These are phyloP conservation scores for Kluyveromyces dobzhanskii DNA, from an alignment of 805 yeast species.

Conservation along the genomic window DNA sequence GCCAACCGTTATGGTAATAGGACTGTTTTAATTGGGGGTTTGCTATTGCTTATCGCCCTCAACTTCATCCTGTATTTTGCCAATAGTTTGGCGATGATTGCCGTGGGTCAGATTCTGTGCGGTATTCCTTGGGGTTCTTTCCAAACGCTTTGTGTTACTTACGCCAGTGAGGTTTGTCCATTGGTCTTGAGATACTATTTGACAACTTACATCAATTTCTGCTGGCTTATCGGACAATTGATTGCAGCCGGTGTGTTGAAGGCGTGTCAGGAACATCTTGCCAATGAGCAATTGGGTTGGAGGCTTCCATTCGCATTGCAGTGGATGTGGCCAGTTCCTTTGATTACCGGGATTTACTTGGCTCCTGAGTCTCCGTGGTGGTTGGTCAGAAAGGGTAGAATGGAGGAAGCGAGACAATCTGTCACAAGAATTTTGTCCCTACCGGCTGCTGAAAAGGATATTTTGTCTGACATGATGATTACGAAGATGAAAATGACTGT, in stretches of 20 bases:
- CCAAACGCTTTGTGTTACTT: constrained; percentile 42
- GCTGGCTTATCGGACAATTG: constrained; percentile 53
- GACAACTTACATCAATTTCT: constrained; percentile 41
- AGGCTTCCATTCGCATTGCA: constrained; percentile 50
- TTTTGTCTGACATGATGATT: constrained; percentile 34
- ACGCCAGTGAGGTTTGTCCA: constrained; percentile 54
- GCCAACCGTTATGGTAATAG: constrained; percentile 41
- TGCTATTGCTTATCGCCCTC: constrained; percentile 29
- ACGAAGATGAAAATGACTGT: constrained; percentile 39
- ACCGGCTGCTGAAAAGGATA: constrained; percentile 25
- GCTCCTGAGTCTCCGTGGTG: constrained; percentile 56
- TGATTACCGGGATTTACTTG: constrained; percentile 33
- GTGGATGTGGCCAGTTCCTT: constrained; percentile 51
- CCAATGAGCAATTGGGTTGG: constrained; percentile 34
- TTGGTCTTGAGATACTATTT: constrained; percentile 40
- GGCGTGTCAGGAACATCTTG: constrained; percentile 24
- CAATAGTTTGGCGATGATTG: constrained; percentile 30
- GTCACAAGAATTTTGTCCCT: constrained; percentile 31
- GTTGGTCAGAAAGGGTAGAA: constrained; percentile 36
- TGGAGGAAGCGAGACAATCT: constrained; percentile 36
- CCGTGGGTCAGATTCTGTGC: constrained; percentile 36
- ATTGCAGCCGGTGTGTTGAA: constrained; percentile 44
- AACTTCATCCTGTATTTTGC: constrained; percentile 43
- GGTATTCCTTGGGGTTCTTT: constrained; percentile 52
- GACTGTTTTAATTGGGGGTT: constrained; percentile 30